These are phyloP conservation scores for Juglanconis juglandina DNA, from an alignment of 2,329 filamentous ascomycete genomes.

Conservation along the genomic window DNA sequence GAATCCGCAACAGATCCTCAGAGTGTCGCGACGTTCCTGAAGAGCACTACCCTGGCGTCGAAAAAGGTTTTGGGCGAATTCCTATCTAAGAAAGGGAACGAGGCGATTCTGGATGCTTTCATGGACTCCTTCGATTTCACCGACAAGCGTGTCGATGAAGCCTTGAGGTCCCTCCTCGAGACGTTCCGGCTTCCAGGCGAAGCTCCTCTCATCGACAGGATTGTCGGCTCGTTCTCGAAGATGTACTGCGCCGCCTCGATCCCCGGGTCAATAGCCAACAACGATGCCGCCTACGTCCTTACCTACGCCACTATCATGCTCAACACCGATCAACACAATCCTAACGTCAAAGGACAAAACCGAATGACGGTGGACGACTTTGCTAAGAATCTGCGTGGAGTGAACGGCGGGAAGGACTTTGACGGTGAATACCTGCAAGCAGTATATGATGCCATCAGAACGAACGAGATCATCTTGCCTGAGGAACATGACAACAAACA, in stretches of 20 bases:
- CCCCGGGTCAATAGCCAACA: conserved; percentile 73
- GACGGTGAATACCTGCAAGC: conserved; percentile 75
- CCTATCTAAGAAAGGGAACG: conserved; percentile 86
- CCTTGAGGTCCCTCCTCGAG: conserved; percentile 79
- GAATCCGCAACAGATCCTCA: conserved; percentile 67
- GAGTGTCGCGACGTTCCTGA: conserved; percentile 82
- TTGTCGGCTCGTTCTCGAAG: conserved; percentile 81
- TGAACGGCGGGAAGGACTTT: conserved; percentile 85
- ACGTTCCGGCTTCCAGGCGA: conserved; percentile 93
- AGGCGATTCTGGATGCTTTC: conserved; percentile 78
- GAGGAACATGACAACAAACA: conserved; percentile 97
- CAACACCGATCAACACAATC: conserved; percentile 96
- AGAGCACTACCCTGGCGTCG: conserved; percentile 80
- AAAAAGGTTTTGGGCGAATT: conserved; percentile 92
- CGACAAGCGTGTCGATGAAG: conserved; percentile 85
- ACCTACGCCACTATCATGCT: conserved; percentile 96
- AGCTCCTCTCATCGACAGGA: conserved; percentile 86
- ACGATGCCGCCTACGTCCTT: conserved; percentile 84
- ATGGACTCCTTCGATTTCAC: conserved; percentile 84
- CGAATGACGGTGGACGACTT: conserved; percentile 87
- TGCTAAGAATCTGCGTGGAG: conserved; percentile 81
- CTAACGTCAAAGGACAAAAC: conserved; percentile 73
- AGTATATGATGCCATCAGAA: conserved; percentile 88
- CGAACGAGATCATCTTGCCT: conserved; percentile 91
- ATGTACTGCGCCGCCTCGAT: conserved; percentile 72